Evolutionary conservation across 2,329 filamentous ascomycete genomes (phyloP).

Genomic region (Meredithiella fracta): DNA sequence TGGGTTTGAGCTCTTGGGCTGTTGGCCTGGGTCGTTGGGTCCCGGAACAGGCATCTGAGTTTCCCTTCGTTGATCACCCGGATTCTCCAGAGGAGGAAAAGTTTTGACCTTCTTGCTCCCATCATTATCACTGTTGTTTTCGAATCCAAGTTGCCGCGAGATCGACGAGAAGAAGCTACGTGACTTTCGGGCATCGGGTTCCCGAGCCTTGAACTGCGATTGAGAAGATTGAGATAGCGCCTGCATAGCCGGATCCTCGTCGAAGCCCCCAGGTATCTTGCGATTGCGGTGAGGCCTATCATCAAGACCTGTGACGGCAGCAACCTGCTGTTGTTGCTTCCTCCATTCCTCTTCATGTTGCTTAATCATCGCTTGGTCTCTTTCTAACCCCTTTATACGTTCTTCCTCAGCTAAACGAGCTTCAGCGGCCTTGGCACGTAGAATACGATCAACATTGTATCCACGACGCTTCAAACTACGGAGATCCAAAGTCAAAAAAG

Average conservation of each 20-base stretch:
- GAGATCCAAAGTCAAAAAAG: slow-evolving; percentile 72
- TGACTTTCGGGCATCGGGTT: slow-evolving; percentile 23
- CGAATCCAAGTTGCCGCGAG: slow-evolving; percentile 51
- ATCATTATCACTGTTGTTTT: slow-evolving; percentile 29
- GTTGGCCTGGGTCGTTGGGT: background rate
- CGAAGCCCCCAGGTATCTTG: slow-evolving; percentile 17
- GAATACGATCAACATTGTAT: slow-evolving; percentile 91
- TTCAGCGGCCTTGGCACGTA: slow-evolving; percentile 75
- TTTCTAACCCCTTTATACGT: slow-evolving; percentile 55
- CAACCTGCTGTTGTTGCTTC: slow-evolving; percentile 21
- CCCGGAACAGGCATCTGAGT: slow-evolving; percentile 17
- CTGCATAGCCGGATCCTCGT: background rate
- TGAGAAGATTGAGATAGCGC: background rate
- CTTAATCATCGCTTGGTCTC: slow-evolving; percentile 52
- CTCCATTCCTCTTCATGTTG: slow-evolving; percentile 33
- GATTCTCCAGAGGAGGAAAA: background rate
- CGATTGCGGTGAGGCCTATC: slow-evolving; percentile 15
- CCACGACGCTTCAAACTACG: slow-evolving; percentile 69
- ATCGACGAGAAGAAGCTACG: slow-evolving; percentile 53
- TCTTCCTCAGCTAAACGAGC: slow-evolving; percentile 74
- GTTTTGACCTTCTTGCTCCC: slow-evolving; percentile 15
- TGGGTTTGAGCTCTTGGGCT: slow-evolving; percentile 30
- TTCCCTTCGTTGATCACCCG: slow-evolving; percentile 7
- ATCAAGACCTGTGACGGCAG: slow-evolving; percentile 3
- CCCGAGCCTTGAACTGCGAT: slow-evolving; percentile 20